A percentile compares a stretch with the other conserved stretches of the same genome.
Evolutionary conservation across 2,329 filamentous ascomycete genomes (phyloP).

Genomic region (Penicillium griseofulvum): DNA sequence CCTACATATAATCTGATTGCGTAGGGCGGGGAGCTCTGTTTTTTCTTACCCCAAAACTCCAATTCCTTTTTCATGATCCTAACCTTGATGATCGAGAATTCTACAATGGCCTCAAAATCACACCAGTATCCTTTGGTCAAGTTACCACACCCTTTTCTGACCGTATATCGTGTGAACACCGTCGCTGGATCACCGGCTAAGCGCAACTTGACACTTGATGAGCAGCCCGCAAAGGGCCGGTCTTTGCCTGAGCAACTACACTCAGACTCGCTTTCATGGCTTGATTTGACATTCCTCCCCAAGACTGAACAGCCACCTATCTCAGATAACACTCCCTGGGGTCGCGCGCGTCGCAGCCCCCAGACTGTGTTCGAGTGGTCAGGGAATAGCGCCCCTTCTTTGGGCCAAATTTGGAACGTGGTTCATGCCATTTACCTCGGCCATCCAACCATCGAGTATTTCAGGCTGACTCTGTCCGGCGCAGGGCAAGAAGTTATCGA

Average conservation of each 20-base stretch:
- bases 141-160: constrained; percentile 49
- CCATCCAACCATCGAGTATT: constrained; percentile 45
- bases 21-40: background rate
- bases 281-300: constrained; percentile 30
- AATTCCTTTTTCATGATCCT: background rate
- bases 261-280: constrained; percentile 38
- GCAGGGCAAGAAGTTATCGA: constrained; percentile 34
- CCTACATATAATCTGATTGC: constrained; percentile 3
- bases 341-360: constrained; percentile 46
- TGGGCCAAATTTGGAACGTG: constrained; percentile 50
- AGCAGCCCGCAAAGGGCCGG: constrained; percentile 29
- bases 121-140: constrained; percentile 41
- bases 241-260: constrained; percentile 41
- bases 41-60: background rate
- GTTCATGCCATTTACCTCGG: constrained; percentile 47
- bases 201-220: constrained; percentile 35
- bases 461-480: constrained; percentile 44
- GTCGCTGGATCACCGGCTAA: constrained; percentile 28
- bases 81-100: background rate
- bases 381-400: constrained; percentile 35
- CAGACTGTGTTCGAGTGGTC: constrained; percentile 44
- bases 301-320: constrained; percentile 17
- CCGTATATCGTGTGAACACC: constrained; percentile 41
- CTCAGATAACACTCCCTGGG: constrained; percentile 39
- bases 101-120: constrained; percentile 14